Evolutionary conservation across 1,139 yeast species (phyloP).

Genomic region (Nakaseomyces sp.): DNA sequence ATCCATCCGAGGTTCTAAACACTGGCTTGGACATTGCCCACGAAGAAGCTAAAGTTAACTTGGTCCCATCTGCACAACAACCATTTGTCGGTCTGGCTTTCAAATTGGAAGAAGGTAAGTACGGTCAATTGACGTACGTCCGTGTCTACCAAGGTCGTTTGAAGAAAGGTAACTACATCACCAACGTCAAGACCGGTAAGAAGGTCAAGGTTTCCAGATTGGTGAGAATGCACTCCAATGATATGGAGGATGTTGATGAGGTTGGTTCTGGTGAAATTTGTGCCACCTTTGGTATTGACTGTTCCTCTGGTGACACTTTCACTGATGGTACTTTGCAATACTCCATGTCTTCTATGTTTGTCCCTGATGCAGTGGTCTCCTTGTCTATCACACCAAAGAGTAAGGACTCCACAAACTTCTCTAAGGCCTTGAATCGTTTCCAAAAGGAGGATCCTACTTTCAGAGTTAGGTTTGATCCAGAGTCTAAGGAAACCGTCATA

Average conservation of each 20-base stretch:
- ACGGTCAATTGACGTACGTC: conserved; percentile 93
- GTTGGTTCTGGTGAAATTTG: conserved; percentile 98
- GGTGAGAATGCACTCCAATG: conserved; percentile 98
- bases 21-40: conserved; percentile 73
- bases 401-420: conserved; percentile 79
- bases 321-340: conserved; percentile 71
- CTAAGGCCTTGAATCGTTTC: conserved; percentile 93
- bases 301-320: conserved; percentile 99
- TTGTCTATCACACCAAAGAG: conserved; percentile 81
- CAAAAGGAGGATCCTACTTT: conserved; percentile 99
- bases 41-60: conserved; percentile 62
- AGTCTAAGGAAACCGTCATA: conserved; percentile 90
- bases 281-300: conserved; percentile 97
- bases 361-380: conserved; percentile 96
- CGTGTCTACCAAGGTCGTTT: conserved; percentile 95
- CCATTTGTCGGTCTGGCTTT: conserved; percentile 96
- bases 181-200: conserved; percentile 87
- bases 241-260: conserved; percentile 95
- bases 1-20: conserved; percentile 87
- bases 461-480: conserved; percentile 81
- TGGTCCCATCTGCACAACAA: conserved; percentile 62
- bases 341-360: conserved; percentile 96
- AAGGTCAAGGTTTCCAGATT: conserved; percentile 89
- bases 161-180: conserved; percentile 82
- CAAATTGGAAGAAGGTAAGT: conserved; percentile 95